Evolutionary conservation across 1,139 yeast species (phyloP), one percentile per base, ranked within the genome.

Genomic region (Blastobotrys illinoisensis): DNA sequence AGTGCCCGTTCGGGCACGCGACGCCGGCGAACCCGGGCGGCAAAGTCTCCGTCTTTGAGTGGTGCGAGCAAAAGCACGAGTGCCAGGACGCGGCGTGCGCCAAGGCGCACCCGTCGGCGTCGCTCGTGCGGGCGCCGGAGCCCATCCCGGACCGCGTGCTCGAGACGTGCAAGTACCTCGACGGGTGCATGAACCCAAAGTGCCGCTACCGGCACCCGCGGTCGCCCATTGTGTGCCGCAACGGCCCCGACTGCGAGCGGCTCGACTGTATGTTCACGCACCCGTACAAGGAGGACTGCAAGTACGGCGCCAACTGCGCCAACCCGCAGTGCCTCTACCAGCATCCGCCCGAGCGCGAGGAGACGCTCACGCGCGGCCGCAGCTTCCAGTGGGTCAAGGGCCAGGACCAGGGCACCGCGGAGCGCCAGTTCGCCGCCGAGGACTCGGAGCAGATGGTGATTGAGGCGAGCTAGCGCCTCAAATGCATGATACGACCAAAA

Each of bases 1-100:
- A 80, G 59, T 89, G 97, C 74, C 89, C 90, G 23, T 88, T 85
- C 74, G 96, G 91, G 26, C 97, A 89, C 67, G 96, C 97, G 49
- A 88, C 96, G 1, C 95, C 95, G 1, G 87, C 89, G 14, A 88
- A 86, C 69, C 81, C 79, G 56, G 81, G 79, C 56, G 89, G 90
- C 21, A 82, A 83, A 62, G 88, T 89, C 44, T 74, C 79, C 21
- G 78, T 79, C 19, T 74, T 82, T 55, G 85, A 83, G 60, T 88
- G 96, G 95, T 89, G 97, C 74, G 74, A 83, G 24, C 81, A 76
- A 50, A 89, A 88, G 58, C 79, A 84, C 60, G 71, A 72, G 28
- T 89, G 97, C 73, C 65, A 71, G 47, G 81, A 88, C 67, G 67
- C 77, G 1, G 64, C 65, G 18, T 89, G 97, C 72, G 74, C 75